Base-by-base conservation (phyloP, 129 eudicot genomes). In the Ambrosia artemisiifolia region DNA sequence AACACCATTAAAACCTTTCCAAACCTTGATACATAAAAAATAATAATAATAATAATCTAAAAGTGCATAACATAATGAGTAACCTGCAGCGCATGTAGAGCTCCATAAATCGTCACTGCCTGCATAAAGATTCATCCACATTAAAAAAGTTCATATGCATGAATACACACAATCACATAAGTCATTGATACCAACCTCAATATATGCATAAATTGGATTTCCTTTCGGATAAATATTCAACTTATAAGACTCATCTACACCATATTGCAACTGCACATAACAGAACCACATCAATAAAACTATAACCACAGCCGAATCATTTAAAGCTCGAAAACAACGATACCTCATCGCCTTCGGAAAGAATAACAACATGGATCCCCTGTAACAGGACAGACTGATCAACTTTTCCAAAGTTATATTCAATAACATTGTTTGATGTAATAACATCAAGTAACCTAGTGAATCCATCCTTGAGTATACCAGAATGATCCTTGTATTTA, bases 101-200 rank as follows among this genome's bases (percentile, higher is more conserved):
- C 97, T 66, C 99, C 99, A 75, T 94, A 94, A 65, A 94, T 87
- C 5, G 99, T 85, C 64, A 74, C 72, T 77, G 99, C 99, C 98
- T 93, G 86, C 88, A 85, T 62, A 16, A 49, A 48, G 66, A 75
- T 24, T 63, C 10, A 55, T 73, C 49, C 67, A 67, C n/a, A 67
- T 63, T 11, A 69, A 74, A 75, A 44, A 70, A 49, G 55, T 71
- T 57, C 5, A 55, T 56, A 56, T 47, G 20, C 47, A 75, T 49
- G 11, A 50, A 66, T 34, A 20, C 30, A 24, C 40, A 44, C 73
- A 65, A 33, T 53, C 47, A 46, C 18, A 38, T 5, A 5, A 69
- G 32, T 50, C 67, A 61, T 33, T 32, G 7, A 51, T 8, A 80
- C 87, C 38, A 38, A 93, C 98, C 99, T 84, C 88, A 47, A 94